phyloP scores from a whole-genome alignment of 768 basidiomycete species.

The Lentinula detonsa region DNA sequence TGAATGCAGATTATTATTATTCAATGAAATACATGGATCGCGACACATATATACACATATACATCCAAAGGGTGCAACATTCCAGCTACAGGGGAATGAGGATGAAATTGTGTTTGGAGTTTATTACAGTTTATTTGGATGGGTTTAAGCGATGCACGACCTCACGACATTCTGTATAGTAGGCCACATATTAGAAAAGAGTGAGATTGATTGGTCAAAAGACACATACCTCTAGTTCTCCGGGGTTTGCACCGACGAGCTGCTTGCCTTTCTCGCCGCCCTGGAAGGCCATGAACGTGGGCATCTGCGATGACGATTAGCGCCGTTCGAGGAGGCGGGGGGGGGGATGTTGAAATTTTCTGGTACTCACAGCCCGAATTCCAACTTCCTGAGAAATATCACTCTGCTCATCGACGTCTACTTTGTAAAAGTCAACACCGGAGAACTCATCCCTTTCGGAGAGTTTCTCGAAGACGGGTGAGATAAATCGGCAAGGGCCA shows the following conservation, averaged over 20 bases:
- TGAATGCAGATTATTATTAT: not conserved
- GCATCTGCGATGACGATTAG: constrained; percentile 26
- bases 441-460: constrained; percentile 24
- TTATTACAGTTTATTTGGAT: too few species aligned
- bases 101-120: too few species aligned
- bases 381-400: constrained; percentile 53
- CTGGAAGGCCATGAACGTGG: constrained; percentile 33
- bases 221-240: constrained; percentile 28
- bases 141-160: too few species aligned
- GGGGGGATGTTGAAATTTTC: not conserved
- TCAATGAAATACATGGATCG: not conserved
- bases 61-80: too few species aligned
- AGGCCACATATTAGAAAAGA: not conserved
- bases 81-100: too few species aligned
- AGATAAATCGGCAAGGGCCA: constrained; percentile 63
- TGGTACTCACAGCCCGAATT: constrained; percentile 50
- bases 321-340: not conserved
- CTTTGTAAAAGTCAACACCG: constrained; percentile 59
- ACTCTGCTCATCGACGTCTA: constrained; percentile 59
- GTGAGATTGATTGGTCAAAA: not conserved
- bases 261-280: constrained; percentile 26
- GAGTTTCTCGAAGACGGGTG: constrained; percentile 59
- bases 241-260: constrained; percentile 44
- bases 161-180: too few species aligned
- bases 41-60: too few species aligned